Evolutionary conservation across 495 filamentous ascomycete species (phyloP), one percentile per base, ranked within the genome.

Genomic region (Neohortaea acidophila): DNA sequence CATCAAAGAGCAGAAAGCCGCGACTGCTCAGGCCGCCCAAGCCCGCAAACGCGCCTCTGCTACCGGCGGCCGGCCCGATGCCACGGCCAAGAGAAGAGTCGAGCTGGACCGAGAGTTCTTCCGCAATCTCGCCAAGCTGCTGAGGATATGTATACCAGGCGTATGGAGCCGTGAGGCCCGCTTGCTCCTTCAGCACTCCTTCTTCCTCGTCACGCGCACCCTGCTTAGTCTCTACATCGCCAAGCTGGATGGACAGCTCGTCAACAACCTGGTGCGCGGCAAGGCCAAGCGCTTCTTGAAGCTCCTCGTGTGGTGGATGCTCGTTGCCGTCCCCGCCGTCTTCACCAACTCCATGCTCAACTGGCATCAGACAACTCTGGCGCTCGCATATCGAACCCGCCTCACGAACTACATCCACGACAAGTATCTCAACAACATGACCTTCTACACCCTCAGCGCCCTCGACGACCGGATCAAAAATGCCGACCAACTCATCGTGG

Each of bases 341-440:
- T 97, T 96, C 49, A 97, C 89, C 18, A 97, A 97, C 59, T 94
- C 89, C 1, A 96, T 96, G 91, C 67, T 97, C n/a, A 85, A 84
- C 3, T 97, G 92, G 53, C 89, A 97, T 57, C 89, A 97, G 62
- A 87, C 85, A 59, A 84, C 87, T 53, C 75, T 97, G 22, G 78
- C 89, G 2, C 66, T 96, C 17, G 77, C 86, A 52, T 97, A 96
- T 54, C 77, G 89, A 21, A 92, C 81, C 25, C 76, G 89, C 7
- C 66, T 97, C 29, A 96, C 91, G 17, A 75, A 84, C 46, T 68
- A 92, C 58, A 85, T 97, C 31, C 91, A 96, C 61, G 75, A 85
- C 41, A 79, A 82, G 52, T 97, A 97, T 56, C 72, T 97, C 12
- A 83, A 78, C 8, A 77, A 94, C 31, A 84, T 97, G 79, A 96